A percentile compares a stretch with the other conserved stretches of the same genome.
Evolutionary conservation across 148 eudicot species (phyloP).

Genomic region (Diospyros lotus): DNA sequence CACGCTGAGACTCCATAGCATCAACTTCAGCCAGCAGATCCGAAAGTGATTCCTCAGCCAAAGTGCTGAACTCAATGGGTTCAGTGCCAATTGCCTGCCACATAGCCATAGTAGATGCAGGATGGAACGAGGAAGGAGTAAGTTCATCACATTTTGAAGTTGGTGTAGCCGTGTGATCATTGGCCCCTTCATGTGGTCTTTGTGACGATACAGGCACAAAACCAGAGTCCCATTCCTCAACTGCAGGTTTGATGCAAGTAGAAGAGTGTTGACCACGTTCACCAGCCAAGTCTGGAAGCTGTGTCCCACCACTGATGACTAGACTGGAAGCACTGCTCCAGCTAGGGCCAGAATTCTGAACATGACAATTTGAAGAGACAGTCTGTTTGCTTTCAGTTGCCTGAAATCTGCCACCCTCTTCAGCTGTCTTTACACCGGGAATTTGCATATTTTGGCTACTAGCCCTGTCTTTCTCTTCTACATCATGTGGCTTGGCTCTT

Average conservation of each 20-base stretch:
- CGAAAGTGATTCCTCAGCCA: slow-evolving; percentile 92
- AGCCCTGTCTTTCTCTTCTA: slow-evolving; percentile 13
- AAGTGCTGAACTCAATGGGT: slow-evolving; percentile 74
- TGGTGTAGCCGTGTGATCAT: slow-evolving; percentile 20
- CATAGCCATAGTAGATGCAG: slow-evolving; percentile 21
- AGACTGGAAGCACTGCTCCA: slow-evolving; percentile 54
- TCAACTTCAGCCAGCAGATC: slow-evolving; percentile 94
- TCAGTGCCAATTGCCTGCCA: slow-evolving; percentile 51
- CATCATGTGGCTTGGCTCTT: slow-evolving; percentile 27
- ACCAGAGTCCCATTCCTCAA: slow-evolving; percentile 39
- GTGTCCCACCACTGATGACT: slow-evolving; percentile 30
- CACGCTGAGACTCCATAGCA: slow-evolving; percentile 84
- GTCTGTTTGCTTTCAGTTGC: slow-evolving; percentile 29
- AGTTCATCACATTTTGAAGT: slow-evolving; percentile 32
- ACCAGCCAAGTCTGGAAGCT: slow-evolving; percentile 35
- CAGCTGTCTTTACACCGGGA: slow-evolving; percentile 27
- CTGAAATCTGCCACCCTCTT: slow-evolving; percentile 22
- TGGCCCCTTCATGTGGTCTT: slow-evolving; percentile 25
- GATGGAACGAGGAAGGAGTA: slow-evolving; percentile 34
- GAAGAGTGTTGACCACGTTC: slow-evolving; percentile 57
- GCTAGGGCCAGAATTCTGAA: slow-evolving; percentile 33
- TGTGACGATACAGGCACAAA: slow-evolving; percentile 35
- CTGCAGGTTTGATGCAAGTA: slow-evolving; percentile 34
- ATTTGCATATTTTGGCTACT: slow-evolving; percentile 27
- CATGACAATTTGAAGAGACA: slow-evolving; percentile 23